These are phyloP conservation scores for Garcia nutans DNA, from an alignment of 345 rosid genomes.

Conservation along the genomic window DNA sequence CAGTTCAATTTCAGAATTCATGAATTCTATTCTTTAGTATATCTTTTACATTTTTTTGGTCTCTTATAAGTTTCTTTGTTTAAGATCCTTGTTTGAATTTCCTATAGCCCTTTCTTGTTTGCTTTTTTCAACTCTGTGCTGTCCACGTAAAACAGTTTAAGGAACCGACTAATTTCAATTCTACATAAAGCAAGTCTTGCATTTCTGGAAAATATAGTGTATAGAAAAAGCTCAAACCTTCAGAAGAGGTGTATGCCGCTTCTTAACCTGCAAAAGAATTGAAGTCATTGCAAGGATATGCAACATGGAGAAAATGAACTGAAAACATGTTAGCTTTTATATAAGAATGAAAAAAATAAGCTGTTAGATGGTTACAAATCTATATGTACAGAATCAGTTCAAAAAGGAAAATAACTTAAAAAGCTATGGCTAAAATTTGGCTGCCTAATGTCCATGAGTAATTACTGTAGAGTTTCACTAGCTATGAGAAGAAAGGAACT, in stretches of 20 bases:
- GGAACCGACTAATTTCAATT: background rate
- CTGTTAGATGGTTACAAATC: background rate
- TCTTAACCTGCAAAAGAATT: constrained; percentile 60
- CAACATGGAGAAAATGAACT: constrained; percentile 5
- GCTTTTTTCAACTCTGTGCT: too few relatives aligned
- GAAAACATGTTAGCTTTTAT: background rate
- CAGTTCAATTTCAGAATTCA: too few relatives aligned
- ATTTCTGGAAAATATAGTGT: background rate
- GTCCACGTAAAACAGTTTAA: background rate
- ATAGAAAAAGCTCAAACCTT: constrained; percentile 42
- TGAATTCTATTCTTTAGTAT: too few relatives aligned
- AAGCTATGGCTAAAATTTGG: too few relatives aligned
- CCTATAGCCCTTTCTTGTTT: too few relatives aligned
- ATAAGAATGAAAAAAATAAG: background rate
- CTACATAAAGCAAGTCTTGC: background rate
- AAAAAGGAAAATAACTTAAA: too few relatives aligned
- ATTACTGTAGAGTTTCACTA: too few relatives aligned
- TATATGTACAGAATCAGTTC: background rate
- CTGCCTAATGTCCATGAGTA: too few relatives aligned
- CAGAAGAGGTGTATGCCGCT: constrained; percentile 58
- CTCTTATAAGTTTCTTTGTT: too few relatives aligned
- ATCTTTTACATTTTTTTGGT: too few relatives aligned
- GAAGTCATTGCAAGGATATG: background rate
- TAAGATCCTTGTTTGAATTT: too few relatives aligned
- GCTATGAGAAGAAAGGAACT: too few relatives aligned